phyloP scores from a whole-genome alignment of 768 basidiomycete species.

The Epithele typhae region DNA sequence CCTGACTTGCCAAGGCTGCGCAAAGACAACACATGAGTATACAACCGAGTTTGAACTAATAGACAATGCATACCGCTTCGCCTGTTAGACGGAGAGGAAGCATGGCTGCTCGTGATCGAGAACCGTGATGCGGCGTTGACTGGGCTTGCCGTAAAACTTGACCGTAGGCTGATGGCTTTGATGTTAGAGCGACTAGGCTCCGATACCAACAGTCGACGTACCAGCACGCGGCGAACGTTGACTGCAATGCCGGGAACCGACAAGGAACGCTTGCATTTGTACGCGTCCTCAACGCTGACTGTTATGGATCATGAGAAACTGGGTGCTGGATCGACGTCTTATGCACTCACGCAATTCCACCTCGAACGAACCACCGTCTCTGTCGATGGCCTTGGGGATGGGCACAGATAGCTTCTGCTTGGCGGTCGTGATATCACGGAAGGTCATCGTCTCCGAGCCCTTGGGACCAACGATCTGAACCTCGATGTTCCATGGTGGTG shows the following conservation, averaged over 20 bases:
- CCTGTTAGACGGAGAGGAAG: constrained; percentile 88
- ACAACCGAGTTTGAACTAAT: background rate
- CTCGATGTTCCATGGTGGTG: constrained; percentile 85
- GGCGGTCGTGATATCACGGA: constrained; percentile 51
- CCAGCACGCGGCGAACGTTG: constrained; percentile 79
- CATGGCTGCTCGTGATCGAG: constrained; percentile 65
- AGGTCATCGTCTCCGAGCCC: constrained; percentile 52
- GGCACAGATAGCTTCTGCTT: constrained; percentile 57
- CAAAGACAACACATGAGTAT: background rate
- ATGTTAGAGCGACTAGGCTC: background rate
- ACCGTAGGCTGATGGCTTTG: constrained; percentile 90
- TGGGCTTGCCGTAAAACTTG: constrained; percentile 72
- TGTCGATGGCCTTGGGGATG: constrained; percentile 62
- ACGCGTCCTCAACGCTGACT: constrained; percentile 85
- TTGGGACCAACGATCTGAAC: constrained; percentile 76
- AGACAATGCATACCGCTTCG: constrained; percentile 60
- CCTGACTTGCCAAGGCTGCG: constrained; percentile 82
- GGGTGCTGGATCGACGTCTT: too few species aligned
- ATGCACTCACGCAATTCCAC: constrained; percentile 61
- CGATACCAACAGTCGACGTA: constrained; percentile 26
- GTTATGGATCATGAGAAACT: constrained; percentile 3
- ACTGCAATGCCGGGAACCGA: constrained; percentile 76
- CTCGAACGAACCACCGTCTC: constrained; percentile 72
- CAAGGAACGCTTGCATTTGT: constrained; percentile 77
- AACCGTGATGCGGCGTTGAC: constrained; percentile 54